phyloP scores from a whole-genome alignment of 2,329 filamentous ascomycete genomes.

The Aquanectria penicillioides region DNA sequence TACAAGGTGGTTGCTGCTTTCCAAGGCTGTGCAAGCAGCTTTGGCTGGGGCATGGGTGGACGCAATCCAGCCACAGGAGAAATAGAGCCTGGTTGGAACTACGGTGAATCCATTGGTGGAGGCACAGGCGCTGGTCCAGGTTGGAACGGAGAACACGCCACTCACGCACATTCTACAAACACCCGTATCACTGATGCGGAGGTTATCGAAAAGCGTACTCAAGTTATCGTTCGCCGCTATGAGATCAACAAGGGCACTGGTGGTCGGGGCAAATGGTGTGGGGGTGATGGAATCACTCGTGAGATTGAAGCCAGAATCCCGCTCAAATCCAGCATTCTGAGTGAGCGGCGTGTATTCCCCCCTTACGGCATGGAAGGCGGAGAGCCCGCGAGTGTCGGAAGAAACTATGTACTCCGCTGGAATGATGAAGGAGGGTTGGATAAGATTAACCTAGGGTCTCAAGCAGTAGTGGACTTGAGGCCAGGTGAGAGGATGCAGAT shows the following conservation, averaged over 20 bases:
- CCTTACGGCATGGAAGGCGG: slow-evolving; percentile 50
- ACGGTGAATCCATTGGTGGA: slow-evolving; percentile 41
- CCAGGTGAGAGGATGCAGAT: slow-evolving; percentile 49
- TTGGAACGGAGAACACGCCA: slow-evolving; percentile 42
- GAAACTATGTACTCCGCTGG: slow-evolving; percentile 38
- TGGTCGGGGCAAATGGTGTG: slow-evolving; percentile 42
- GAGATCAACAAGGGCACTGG: slow-evolving; percentile 43
- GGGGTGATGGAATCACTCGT: slow-evolving; percentile 47
- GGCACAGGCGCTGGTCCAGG: slow-evolving; percentile 46
- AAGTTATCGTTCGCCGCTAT: slow-evolving; percentile 46
- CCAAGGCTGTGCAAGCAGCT: slow-evolving; percentile 47
- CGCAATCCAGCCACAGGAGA: slow-evolving; percentile 39
- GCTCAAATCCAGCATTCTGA: slow-evolving; percentile 48
- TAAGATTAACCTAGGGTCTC: slow-evolving; percentile 45
- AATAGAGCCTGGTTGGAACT: slow-evolving; percentile 70
- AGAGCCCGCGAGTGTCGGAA: slow-evolving; percentile 35
- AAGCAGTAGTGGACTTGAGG: slow-evolving; percentile 44
- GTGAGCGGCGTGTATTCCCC: slow-evolving; percentile 46
- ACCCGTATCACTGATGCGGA: slow-evolving; percentile 46
- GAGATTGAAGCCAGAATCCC: slow-evolving; percentile 48
- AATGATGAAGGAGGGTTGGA: slow-evolving; percentile 41
- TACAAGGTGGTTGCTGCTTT: slow-evolving; percentile 32
- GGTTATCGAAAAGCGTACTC: slow-evolving; percentile 48
- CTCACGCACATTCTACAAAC: slow-evolving; percentile 47
- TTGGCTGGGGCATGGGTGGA: slow-evolving; percentile 49